A percentile compares a stretch with the other conserved stretches of the same genome.
These are phyloP conservation scores for Boletus edulis DNA, from an alignment of 768 basidiomycete genomes.

Conservation along the genomic window DNA sequence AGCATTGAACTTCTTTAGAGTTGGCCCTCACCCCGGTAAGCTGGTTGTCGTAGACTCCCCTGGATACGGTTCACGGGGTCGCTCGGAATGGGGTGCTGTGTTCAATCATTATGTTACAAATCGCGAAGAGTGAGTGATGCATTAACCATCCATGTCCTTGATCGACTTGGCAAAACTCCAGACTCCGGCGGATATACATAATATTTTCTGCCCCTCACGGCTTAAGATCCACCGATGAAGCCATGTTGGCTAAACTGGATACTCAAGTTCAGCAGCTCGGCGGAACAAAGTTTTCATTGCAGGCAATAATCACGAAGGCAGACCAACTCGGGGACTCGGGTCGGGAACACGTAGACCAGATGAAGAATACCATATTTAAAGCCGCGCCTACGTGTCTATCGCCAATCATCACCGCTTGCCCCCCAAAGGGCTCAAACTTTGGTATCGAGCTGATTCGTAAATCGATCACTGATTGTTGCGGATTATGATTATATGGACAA, in stretches of 20 bases:
- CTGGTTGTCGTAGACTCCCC: constrained; percentile 77
- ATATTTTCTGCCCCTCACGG: constrained; percentile 68
- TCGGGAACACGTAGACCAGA: constrained; percentile 35
- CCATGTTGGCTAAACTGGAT: constrained; percentile 58
- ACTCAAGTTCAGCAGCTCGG: constrained; percentile 28
- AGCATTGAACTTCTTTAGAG: constrained; percentile 66
- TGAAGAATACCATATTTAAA: constrained; percentile 52
- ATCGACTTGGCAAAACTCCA: constrained; percentile 23
- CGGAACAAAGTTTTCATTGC: constrained; percentile 54
- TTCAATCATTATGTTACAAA: constrained; percentile 63
- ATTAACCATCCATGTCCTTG: neutral
- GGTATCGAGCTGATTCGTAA: constrained; percentile 56
- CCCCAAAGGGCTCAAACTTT: constrained; percentile 46
- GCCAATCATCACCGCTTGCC: constrained; percentile 56
- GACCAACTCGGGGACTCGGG: constrained; percentile 47
- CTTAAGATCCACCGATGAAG: constrained; percentile 50
- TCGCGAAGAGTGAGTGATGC: constrained; percentile 54
- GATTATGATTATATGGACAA: constrained; percentile 22
- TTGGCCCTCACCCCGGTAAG: constrained; percentile 54
- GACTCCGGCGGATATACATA: constrained; percentile 69
- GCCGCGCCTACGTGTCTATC: constrained; percentile 60
- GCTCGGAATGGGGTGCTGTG: constrained; percentile 70
- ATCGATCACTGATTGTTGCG: constrained; percentile 63
- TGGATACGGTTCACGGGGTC: constrained; percentile 74
- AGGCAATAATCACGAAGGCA: constrained; percentile 71